phyloP scores from a whole-genome alignment of 805 yeast genomes.

The Metschnikowia similis region DNA sequence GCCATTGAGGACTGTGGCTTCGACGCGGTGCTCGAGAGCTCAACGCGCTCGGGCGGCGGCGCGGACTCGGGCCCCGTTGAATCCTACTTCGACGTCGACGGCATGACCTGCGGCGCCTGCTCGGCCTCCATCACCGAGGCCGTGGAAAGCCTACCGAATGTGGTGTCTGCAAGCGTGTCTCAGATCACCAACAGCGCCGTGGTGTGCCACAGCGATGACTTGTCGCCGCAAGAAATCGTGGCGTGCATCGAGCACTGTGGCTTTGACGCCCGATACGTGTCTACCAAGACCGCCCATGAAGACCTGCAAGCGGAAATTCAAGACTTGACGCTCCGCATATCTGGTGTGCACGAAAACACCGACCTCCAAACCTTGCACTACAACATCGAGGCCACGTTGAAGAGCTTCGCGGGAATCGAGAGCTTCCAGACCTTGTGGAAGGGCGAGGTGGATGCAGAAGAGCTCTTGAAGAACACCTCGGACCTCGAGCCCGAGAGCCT shows the following conservation, averaged over 20 bases:
- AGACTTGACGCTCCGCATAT: conserved; percentile 31
- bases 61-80: neutral
- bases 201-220: conserved; percentile 42
- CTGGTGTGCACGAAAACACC: conserved; percentile 26
- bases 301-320: conserved; percentile 11
- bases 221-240: conserved; percentile 35
- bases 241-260: conserved; percentile 62
- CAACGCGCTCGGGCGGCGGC: neutral
- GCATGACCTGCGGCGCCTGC: conserved; percentile 95
- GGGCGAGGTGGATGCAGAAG: conserved; percentile 15
- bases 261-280: conserved; percentile 22
- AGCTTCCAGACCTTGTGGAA: conserved; percentile 23
- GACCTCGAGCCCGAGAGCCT: conserved; percentile 16
- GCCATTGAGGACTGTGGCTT: conserved; percentile 32
- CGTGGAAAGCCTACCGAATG: conserved; percentile 47
- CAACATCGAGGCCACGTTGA: conserved; percentile 38
- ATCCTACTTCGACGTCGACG: conserved; percentile 43
- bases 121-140: conserved; percentile 60
- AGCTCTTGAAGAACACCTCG: conserved; percentile 11
- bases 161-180: conserved; percentile 57
- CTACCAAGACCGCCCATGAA: neutral
- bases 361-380: conserved; percentile 31
- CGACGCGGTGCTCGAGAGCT: conserved; percentile 16
- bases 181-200: conserved; percentile 71
- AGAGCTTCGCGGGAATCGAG: conserved; percentile 27